Evolutionary conservation across 345 rosid genomes (phyloP), one percentile per base, ranked within the genome.

Genomic region (Viola odorata): DNA sequence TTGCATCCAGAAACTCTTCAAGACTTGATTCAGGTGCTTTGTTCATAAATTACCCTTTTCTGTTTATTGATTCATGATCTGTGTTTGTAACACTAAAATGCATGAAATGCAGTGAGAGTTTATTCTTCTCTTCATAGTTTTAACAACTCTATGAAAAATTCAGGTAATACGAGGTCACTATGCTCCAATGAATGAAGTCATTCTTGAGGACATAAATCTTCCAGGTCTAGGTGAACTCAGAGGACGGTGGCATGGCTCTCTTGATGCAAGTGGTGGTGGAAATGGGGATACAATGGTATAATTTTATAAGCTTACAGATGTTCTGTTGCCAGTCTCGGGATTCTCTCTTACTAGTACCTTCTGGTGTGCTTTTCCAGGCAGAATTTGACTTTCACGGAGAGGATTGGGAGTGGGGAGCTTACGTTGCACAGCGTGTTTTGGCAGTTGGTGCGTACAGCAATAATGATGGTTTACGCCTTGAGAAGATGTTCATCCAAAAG

Each of bases 211-310:
- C 69, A 48, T 80, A 64, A 82, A 81, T 68, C 90, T 94, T 65
- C 99, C 96, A 53, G 99, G 95, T 75, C 80, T 94, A 68, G 90
- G 94, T 67, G 99, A 94, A 78, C 88, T 94, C 41, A 84, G 73
- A 77, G 99, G 97, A 60, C 82, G 69, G 49, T 94, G 99, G 97
- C 96, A 75, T 77, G 96, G 96, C 66, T 94, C 97, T 57, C 81
- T 94, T 63, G 99, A 86, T 76, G 97, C 99, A 60, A 89, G 95
- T 71, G 99, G 99, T 65, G 99, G 99, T 79, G 99, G 96, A 84
- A 89, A 94, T 71, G 99, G 99, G 51, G 99, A 94, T 75, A 94
- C 97, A 40, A 82, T 83, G 91, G 99, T 94, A 79, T 52, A 23
- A 39, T 63, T 55, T 74, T 56, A 47, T 61, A 16, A 57, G 50